Evolutionary conservation across 2,329 filamentous ascomycete species (phyloP).

Genomic region (Furcasterigmium sp.): DNA sequence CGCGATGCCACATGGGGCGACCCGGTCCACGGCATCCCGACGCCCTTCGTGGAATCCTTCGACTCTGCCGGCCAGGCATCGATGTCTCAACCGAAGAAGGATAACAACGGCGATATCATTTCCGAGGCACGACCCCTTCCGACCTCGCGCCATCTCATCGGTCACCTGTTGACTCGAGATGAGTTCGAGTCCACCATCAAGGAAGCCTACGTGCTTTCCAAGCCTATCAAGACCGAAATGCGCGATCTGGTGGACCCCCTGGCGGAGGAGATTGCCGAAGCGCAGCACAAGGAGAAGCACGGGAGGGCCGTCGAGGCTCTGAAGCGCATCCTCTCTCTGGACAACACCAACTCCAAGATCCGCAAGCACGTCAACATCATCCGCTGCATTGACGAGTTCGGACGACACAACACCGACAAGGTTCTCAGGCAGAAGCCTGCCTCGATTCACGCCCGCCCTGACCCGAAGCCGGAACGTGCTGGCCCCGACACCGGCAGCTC

Average conservation of each 20-base stretch:
- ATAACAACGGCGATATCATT: conserved; percentile 35
- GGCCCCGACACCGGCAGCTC: conserved; percentile 91
- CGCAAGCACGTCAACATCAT: conserved; percentile 75
- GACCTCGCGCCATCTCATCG: conserved; percentile 54
- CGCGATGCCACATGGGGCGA: conserved; percentile 65
- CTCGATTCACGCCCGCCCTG: conserved; percentile 34
- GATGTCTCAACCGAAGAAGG: conserved; percentile 26
- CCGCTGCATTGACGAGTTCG: conserved; percentile 81
- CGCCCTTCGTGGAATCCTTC: conserved; percentile 80
- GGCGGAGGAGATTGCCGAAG: conserved; percentile 24
- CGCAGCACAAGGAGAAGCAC: conserved; percentile 51
- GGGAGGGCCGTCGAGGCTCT: conserved; percentile 70
- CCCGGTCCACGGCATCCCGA: conserved; percentile 71
- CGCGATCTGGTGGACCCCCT: conserved; percentile 33
- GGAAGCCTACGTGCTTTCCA: conserved; percentile 63
- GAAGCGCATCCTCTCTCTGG: conserved; percentile 70
- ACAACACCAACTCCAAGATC: conserved; percentile 74
- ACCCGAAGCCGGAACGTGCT: conserved; percentile 50
- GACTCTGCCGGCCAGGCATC: conserved; percentile 54
- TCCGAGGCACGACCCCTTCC: conserved; percentile 35
- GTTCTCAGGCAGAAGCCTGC: conserved; percentile 58
- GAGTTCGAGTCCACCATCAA: conserved; percentile 64
- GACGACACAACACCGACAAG: conserved; percentile 81
- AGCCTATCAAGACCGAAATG: conserved; percentile 38
- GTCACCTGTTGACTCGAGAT: conserved; percentile 66